phyloP scores from a whole-genome alignment of 441 rosid species.

The Pelargonium citronellum region DNA sequence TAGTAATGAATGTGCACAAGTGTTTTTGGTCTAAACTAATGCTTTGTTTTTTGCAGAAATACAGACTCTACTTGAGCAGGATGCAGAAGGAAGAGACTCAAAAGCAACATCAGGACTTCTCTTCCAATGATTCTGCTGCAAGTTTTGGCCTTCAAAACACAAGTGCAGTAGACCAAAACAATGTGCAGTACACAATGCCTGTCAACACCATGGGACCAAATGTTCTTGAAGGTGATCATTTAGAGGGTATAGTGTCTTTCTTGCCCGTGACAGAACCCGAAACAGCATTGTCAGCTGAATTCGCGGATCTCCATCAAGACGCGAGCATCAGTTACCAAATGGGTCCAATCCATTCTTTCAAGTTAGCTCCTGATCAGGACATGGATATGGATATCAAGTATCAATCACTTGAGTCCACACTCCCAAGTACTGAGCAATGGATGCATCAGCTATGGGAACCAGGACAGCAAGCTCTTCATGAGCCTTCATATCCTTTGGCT shows the following conservation, averaged over 20 bases:
- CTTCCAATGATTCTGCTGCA: background rate
- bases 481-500: too few relatives aligned
- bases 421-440: background rate
- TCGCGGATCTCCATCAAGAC: too few relatives aligned
- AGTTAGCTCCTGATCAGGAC: too few relatives aligned
- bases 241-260: conserved; percentile 1
- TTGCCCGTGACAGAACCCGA: conserved; percentile 7
- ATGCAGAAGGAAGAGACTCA: conserved; percentile 9
- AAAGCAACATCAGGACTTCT: conserved; percentile 2
- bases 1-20: background rate
- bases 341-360: too few relatives aligned
- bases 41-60: conserved; percentile 8
- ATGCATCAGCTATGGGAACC: conserved; percentile 6
- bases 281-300: background rate
- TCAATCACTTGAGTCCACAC: background rate
- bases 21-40: background rate
- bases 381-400: background rate
- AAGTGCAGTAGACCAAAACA: conserved; percentile 5
- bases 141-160: background rate
- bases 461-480: background rate
- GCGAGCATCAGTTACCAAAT: too few relatives aligned
- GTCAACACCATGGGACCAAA: conserved; percentile 6
- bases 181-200: conserved; percentile 2
- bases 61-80: conserved; percentile 10
- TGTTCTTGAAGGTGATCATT: background rate